A percentile compares a stretch with the other conserved stretches of the same genome.
Evolutionary conservation across 306 rosid species (phyloP).

Genomic region (Luffa aegyptiaca): DNA sequence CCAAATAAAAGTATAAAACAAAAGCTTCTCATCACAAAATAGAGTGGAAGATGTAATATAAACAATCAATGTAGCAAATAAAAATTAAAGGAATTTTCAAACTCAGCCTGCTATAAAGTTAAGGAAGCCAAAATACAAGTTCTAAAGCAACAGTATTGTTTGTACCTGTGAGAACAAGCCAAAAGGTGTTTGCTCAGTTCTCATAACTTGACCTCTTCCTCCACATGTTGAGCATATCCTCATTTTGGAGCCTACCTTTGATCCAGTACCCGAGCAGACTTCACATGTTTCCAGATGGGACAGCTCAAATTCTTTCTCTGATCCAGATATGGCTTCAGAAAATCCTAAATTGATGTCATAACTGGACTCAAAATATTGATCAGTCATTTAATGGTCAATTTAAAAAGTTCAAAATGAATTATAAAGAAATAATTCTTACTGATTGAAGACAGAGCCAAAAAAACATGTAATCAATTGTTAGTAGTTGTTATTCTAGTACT

Average conservation of each 20-base stretch:
- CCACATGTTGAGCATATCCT: conserved; percentile 95
- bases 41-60: neutral
- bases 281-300: conserved; percentile 96
- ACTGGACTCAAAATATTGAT: conserved; percentile 38
- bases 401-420: neutral
- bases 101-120: neutral
- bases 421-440: neutral
- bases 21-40: neutral
- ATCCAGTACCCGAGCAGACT: conserved; percentile 77
- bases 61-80: neutral
- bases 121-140: neutral
- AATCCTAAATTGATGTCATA: conserved; percentile 76
- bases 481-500: neutral
- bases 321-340: conserved; percentile 88
- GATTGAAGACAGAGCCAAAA: neutral
- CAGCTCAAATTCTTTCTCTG: conserved; percentile 85
- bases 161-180: conserved; percentile 95
- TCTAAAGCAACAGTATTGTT: neutral
- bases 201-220: conserved; percentile 99
- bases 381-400: conserved; percentile 21
- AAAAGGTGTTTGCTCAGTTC: conserved; percentile 98
- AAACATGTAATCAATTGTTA: neutral
- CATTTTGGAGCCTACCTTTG: conserved; percentile 75
- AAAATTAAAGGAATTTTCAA: neutral
- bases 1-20: neutral